A percentile compares a stretch with the other conserved stretches of the same genome.
These are phyloP conservation scores for Dictyostelium discoideum DNA, from an alignment of 78 protist species.

Conservation along the genomic window DNA sequence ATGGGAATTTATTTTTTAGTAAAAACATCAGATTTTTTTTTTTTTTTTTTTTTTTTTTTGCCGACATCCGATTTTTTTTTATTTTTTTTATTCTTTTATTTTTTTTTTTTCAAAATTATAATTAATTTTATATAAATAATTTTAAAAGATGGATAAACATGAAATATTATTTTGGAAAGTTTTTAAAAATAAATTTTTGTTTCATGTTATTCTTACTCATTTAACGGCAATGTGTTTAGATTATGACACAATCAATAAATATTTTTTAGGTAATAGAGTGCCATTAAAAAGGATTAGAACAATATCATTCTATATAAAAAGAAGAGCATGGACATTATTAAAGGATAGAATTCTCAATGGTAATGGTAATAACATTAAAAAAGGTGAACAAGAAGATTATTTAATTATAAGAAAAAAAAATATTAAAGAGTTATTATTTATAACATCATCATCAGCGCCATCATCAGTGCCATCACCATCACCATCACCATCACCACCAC, in stretches of 20 bases:
- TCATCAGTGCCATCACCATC: no score
- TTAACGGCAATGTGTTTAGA: neutral
- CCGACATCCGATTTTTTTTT: neutral
- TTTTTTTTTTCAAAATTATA: no score
- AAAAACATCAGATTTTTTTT: no score
- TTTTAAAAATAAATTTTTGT: neutral
- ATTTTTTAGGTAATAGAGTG: neutral
- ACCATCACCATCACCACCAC: no score
- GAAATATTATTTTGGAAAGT: slow-evolving; percentile 12
- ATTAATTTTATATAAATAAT: no score
- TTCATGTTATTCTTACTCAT: neutral
- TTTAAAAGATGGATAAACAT: neutral
- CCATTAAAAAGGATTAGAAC: neutral
- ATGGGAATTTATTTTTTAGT: no score
- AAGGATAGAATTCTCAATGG: neutral
- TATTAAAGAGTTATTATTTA: neutral
- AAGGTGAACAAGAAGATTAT: neutral
- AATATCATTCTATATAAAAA: neutral
- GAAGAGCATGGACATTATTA: neutral
- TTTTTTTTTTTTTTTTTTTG: no score
- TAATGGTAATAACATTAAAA: neutral
- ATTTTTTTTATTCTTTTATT: no score
- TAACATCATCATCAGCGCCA: neutral
- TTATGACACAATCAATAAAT: neutral
- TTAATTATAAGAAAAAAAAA: neutral